A percentile compares a stretch with the other conserved stretches of the same genome.
Conservation (phyloP, 2,329 filamentous ascomycete genomes). For the Aureobasidium sp. region DNA sequence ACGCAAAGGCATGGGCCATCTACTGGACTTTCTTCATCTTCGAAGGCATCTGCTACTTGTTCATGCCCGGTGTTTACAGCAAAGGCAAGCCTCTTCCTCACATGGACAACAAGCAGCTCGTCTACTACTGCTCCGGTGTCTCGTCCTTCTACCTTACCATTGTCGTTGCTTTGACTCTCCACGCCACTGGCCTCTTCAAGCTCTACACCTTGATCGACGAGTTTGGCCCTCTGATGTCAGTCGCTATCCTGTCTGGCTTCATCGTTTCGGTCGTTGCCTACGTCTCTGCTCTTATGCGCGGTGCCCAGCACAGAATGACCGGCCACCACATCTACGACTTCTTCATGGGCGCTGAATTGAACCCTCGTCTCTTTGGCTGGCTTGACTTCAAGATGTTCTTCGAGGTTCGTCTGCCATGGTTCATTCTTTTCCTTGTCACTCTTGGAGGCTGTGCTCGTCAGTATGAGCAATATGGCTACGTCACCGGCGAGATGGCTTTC, state of each 20-base stretch:
- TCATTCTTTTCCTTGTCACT: slow-evolving; percentile 73
- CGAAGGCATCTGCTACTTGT: slow-evolving; percentile 74
- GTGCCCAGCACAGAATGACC: slow-evolving; percentile 87
- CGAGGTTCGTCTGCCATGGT: slow-evolving; percentile 89
- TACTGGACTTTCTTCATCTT: slow-evolving; percentile 93
- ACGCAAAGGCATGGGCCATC: slow-evolving; percentile 75
- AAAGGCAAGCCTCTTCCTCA: slow-evolving; percentile 85
- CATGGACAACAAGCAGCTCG: slow-evolving; percentile 73
- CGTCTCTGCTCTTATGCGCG: slow-evolving; percentile 71
- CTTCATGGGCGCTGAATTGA: slow-evolving; percentile 84
- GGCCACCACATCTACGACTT: slow-evolving; percentile 76
- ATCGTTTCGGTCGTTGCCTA: slow-evolving; percentile 78
- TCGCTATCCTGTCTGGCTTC: slow-evolving; percentile 87
- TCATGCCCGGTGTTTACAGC: slow-evolving; percentile 78
- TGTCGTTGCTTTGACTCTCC: slow-evolving; percentile 60
- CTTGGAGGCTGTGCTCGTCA: slow-evolving; percentile 72
- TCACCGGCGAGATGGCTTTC: slow-evolving; percentile 78
- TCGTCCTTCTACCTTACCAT: slow-evolving; percentile 85
- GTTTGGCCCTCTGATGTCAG: slow-evolving; percentile 86
- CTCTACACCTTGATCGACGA: slow-evolving; percentile 90
- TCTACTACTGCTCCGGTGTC: slow-evolving; percentile 91
- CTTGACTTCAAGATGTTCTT: slow-evolving; percentile 95
- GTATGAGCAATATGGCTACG: slow-evolving; percentile 77
- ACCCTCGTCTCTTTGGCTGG: slow-evolving; percentile 68
- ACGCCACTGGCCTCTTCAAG: slow-evolving; percentile 77